Evolutionary conservation across 1,139 yeast genomes (phyloP), one percentile per base, ranked within the genome.

Genomic region (Wickerhamiella pararugosa): DNA sequence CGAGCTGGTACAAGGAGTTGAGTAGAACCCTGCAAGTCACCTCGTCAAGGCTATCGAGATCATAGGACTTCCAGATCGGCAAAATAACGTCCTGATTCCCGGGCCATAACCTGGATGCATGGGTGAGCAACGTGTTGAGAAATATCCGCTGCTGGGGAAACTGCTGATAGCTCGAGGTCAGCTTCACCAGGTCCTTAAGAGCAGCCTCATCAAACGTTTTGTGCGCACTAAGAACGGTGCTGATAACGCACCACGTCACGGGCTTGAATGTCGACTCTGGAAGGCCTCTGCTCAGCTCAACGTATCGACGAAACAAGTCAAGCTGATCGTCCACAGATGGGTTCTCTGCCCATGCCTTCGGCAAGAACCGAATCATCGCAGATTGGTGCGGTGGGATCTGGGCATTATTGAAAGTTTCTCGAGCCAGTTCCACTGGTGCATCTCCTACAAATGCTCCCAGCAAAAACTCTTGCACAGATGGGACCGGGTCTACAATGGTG

Each of bases 1-100:
- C 74, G 43, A 82, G 68, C 21, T 72, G 69, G 11, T 90, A 92
- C 48, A 79, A 65, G 28, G 87, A 77, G 59, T 84, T 84, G 55
- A 86, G 67, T 33, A 75, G 69, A 47, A 86, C 79, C 59, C 96
- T 73, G 59, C 75, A 73, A 21, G 90, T 75, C 30, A 83, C 87
- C 41, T 75, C 75, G 8, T 86, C 75, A 54, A 66, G 64, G 44
- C 79, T 71, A 56, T 75, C 77, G 25, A 71, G 60, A 7, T 69
- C 71, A 55, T 79, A 84, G 47, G 76, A 72, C 40, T 71, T 71
- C 39, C 78, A 65, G 44, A 84, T 70, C 48, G 75, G 75, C 51
- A 79, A 73, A 45, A 80, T 72, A 21, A 81, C 76, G 26, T 66
- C 65, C 46, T 75, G 69, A 55, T 78, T 79, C 38, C 69, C 69